Conservation (phyloP, 2,329 filamentous ascomycete genomes). For the Pyrenophora tritici-repentis region DNA sequence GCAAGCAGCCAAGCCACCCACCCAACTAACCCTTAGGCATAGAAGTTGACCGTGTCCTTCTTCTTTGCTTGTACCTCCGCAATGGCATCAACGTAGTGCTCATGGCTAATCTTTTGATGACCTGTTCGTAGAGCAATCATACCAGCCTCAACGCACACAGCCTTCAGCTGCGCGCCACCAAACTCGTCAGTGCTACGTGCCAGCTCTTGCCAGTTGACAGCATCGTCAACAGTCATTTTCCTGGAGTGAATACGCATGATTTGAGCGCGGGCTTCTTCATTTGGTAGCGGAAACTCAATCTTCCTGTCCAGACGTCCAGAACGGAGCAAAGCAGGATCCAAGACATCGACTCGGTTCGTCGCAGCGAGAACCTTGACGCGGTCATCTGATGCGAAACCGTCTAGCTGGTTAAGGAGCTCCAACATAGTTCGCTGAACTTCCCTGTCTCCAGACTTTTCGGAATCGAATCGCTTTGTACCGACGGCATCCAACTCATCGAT, state of each 20-base stretch:
- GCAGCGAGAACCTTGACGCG: slow-evolving; percentile 95
- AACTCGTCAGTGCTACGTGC: slow-evolving; percentile 98
- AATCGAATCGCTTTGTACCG: slow-evolving; percentile 98
- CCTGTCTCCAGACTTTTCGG: slow-evolving; percentile 94
- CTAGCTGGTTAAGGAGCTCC: slow-evolving; percentile 96
- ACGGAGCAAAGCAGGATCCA: slow-evolving; percentile 88
- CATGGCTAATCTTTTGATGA: slow-evolving; percentile 95
- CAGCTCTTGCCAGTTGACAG: slow-evolving; percentile 94
- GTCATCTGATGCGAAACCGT: slow-evolving; percentile 96
- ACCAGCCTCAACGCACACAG: slow-evolving; percentile 96
- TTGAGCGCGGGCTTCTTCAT: slow-evolving; percentile 95
- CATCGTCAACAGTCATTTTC: slow-evolving; percentile 95
- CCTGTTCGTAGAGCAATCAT: slow-evolving; percentile 97
- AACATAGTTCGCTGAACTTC: slow-evolving; percentile 99
- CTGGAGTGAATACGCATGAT: slow-evolving; percentile 96
- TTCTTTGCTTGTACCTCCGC: slow-evolving; percentile 86
- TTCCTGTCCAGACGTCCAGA: slow-evolving; percentile 93
- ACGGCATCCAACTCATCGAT: slow-evolving; percentile 99
- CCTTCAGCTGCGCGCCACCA: slow-evolving; percentile 95
- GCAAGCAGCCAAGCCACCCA: slow-evolving; percentile 26
- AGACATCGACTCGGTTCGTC: slow-evolving; percentile 91
- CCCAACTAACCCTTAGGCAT: slow-evolving; percentile 37
- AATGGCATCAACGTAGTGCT: slow-evolving; percentile 98
- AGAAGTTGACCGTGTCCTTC: slow-evolving; percentile 71
- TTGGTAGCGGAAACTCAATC: slow-evolving; percentile 97